Percentiles rank a stretch among this genome's conserved stretches.
Conservation (phyloP, 441 rosid genomes). For the Gossypium gossypioides region DNA sequence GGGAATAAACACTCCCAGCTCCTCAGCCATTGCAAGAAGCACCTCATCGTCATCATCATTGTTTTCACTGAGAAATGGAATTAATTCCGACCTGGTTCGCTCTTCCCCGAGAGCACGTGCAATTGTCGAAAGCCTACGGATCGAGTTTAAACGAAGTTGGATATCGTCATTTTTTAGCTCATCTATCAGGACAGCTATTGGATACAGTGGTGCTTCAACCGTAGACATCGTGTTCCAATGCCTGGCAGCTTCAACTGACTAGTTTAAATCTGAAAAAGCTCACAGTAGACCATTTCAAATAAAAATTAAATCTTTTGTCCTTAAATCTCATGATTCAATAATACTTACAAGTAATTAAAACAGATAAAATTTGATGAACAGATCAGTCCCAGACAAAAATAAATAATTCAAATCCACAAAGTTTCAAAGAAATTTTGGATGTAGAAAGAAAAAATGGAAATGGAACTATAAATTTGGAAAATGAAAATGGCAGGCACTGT, state of each 20-base stretch:
- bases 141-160: constrained; percentile 74
- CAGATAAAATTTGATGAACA: not conserved
- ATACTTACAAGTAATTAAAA: not conserved
- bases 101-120: constrained; percentile 95
- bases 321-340: constrained; percentile 8
- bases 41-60: constrained; percentile 92
- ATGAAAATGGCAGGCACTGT: not conserved
- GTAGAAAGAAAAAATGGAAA: not conserved
- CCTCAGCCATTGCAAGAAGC: constrained; percentile 82
- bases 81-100: constrained; percentile 69
- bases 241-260: not conserved
- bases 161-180: constrained; percentile 87
- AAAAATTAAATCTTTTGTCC: not conserved
- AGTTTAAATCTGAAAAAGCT: not conserved
- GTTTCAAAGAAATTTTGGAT: not conserved
- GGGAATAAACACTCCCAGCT: constrained; percentile 75
- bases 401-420: constrained; percentile 15
- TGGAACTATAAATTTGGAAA: not conserved
- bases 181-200: constrained; percentile 71
- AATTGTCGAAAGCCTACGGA: constrained; percentile 70
- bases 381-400: constrained; percentile 15
- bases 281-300: not conserved
- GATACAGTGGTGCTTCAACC: constrained; percentile 76
- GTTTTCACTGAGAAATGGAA: constrained; percentile 84
- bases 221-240: constrained; percentile 37